These are phyloP conservation scores for Pelargonium nanum DNA, from an alignment of 345 rosid species.

Conservation along the genomic window DNA sequence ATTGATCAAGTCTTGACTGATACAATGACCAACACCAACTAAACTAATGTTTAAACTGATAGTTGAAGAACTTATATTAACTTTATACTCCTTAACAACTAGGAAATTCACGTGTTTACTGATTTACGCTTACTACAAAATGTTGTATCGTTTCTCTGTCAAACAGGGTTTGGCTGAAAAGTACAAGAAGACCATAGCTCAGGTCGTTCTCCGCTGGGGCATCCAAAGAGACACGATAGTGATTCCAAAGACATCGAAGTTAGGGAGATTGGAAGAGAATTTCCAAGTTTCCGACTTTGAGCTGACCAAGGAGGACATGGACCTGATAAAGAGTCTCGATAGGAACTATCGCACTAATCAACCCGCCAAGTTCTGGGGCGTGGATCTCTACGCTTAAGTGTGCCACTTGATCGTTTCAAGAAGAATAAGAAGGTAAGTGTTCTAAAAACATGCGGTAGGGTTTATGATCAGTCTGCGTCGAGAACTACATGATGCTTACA, in stretches of 20 bases:
- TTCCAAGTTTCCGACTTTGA: conserved; percentile 52
- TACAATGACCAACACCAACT: too few relatives aligned
- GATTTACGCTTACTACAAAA: neutral
- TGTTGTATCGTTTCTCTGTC: neutral
- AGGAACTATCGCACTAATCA: conserved; percentile 56
- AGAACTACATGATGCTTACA: neutral
- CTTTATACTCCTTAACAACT: too few relatives aligned
- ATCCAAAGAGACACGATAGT: conserved; percentile 64
- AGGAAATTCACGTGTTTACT: too few relatives aligned
- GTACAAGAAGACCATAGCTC: conserved; percentile 65
- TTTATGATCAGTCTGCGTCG: neutral
- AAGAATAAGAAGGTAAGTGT: neutral
- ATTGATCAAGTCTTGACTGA: too few relatives aligned
- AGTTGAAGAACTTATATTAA: too few relatives aligned
- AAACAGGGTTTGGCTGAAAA: conserved; percentile 61
- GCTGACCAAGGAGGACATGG: conserved; percentile 65
- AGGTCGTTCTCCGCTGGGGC: conserved; percentile 71
- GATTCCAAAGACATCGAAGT: conserved; percentile 66
- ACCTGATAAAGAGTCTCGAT: conserved; percentile 42
- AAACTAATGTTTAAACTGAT: too few relatives aligned
- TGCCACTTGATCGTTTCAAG: neutral
- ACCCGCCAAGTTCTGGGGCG: conserved; percentile 77
- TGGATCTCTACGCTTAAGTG: conserved; percentile 58
- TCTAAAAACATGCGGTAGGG: neutral
- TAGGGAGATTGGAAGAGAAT: conserved; percentile 58